Evolutionary conservation across 129 eudicot species (phyloP), one percentile per base, ranked within the genome.

Genomic region (Daucus carota): DNA sequence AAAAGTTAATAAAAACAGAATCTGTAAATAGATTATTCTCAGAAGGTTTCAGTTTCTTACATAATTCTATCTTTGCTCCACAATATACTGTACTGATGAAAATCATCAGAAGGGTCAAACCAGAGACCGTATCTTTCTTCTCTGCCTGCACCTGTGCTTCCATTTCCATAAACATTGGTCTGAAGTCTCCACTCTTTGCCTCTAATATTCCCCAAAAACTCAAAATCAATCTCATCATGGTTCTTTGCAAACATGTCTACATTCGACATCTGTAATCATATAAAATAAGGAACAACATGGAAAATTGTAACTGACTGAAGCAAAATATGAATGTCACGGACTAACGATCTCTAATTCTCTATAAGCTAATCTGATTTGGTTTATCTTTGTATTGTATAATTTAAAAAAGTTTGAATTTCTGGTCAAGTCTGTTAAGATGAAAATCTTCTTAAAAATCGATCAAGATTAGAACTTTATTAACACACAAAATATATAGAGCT

Each of bases 141-240:
- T 54, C 91, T 73, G 31, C 91, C 91, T 34, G 77, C 47, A 59
- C 62, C 78, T 44, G 88, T 87, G 84, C 91, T 87, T 44, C 91
- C 91, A 75, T 84, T 84, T 22, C 91, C 91, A 69, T 87, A 87
- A 59, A 87, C 74, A 66, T 87, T 87, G 31, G 91, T 87, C 75
- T 87, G 91, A 43, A 87, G 70, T 66, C 88, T 79, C 91, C 91
- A 87, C 10, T 87, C 79, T 77, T 84, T 84, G 48, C 91, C 91
- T 41, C 88, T 82, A 34, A 87, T 84, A 47, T 84, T 84, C 18
- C 91, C 91, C 80, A 87, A 77, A 77, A 87, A 87, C 83, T 87
- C 91, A 59, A 87, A 81, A 75, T 87, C 91, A 2, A 87, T 69
- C 48, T 87, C 91, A 44, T 87, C 91, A 62, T 87, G 91, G 84